These are phyloP conservation scores for Patellifolia procumbens DNA, from an alignment of 179 eudicot species.

Conservation along the genomic window DNA sequence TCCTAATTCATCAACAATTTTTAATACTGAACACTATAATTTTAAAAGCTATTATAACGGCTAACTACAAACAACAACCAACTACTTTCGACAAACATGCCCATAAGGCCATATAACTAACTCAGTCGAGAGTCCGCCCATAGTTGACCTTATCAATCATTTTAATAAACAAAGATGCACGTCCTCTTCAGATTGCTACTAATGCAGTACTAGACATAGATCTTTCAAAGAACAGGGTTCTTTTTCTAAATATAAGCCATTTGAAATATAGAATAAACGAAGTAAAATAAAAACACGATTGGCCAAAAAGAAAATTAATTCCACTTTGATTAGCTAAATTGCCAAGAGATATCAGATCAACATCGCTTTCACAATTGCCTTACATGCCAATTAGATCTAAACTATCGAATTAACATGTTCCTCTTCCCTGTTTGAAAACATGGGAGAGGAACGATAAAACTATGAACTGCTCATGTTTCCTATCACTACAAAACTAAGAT, in stretches of 20 bases:
- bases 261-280: no score
- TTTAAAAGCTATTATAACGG: no score
- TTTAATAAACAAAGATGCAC: neutral
- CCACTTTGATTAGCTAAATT: neutral
- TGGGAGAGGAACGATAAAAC: constrained; percentile 2
- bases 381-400: neutral
- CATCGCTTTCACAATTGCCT: neutral
- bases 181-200: no score
- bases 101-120: no score
- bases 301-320: neutral
- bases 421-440: constrained; percentile 8
- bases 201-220: neutral
- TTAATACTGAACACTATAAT: no score
- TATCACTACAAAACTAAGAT: constrained; percentile 13
- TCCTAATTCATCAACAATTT: no score
- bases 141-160: no score
- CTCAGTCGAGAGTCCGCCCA: no score
- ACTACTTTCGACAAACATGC: no score
- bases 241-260: no score
- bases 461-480: constrained; percentile 11
- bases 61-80: no score
- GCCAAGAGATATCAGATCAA: neutral
- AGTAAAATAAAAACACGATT: neutral
- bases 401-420: neutral
- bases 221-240: no score